Conservation (phyloP, 2,329 filamentous ascomycete genomes). For the Tetracladium maxilliforme region DNA sequence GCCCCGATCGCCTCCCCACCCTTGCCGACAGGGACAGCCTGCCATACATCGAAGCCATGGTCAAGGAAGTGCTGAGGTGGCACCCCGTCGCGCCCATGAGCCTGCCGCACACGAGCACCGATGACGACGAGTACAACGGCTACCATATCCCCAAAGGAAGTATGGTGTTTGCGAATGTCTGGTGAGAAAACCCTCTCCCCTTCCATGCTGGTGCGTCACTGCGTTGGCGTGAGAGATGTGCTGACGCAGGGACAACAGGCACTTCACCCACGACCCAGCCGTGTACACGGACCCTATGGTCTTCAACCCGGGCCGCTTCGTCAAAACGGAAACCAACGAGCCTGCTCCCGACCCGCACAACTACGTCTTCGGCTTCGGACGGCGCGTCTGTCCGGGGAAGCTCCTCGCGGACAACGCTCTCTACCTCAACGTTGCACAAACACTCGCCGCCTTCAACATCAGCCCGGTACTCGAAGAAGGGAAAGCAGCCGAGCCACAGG, state of each 20-base stretch:
- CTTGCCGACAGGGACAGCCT: conserved; percentile 25
- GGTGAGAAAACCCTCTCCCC: no score
- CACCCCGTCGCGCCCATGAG: conserved; percentile 27
- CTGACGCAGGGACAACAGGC: conserved; percentile 2
- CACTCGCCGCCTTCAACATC: conserved; percentile 29
- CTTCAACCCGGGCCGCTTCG: conserved; percentile 27
- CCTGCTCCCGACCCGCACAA: conserved; percentile 25
- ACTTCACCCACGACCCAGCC: conserved; percentile 11
- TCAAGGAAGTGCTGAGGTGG: conserved; percentile 29
- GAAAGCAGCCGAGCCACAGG: conserved; percentile 14
- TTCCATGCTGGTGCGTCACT: no score
- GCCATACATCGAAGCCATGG: conserved; percentile 23
- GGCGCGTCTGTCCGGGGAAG: conserved; percentile 30
- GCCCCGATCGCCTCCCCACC: conserved; percentile 23
- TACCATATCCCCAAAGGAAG: conserved; percentile 40
- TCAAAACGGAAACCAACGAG: conserved; percentile 22
- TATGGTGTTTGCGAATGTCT: conserved; percentile 9
- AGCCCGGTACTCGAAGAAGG: conserved; percentile 20
- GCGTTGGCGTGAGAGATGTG: no score
- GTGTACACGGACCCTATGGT: conserved; percentile 22
- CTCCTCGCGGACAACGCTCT: conserved; percentile 31
- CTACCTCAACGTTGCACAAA: conserved; percentile 23
- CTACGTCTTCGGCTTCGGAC: conserved; percentile 38
- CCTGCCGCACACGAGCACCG: conserved; percentile 33
- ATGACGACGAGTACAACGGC: conserved; percentile 37